phyloP scores from a whole-genome alignment of 345 rosid species.

The Gossypium herbaceum region DNA sequence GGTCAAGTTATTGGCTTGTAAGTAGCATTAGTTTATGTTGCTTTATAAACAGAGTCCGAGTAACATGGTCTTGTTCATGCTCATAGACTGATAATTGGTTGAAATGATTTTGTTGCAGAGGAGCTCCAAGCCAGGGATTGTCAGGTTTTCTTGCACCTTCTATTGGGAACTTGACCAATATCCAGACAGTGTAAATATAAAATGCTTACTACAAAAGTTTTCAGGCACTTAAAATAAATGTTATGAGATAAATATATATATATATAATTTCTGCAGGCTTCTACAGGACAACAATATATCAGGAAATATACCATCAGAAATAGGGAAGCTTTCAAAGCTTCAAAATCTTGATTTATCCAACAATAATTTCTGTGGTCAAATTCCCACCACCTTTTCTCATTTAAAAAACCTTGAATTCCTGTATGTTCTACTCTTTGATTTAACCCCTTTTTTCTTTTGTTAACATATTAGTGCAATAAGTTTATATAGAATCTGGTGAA shows the following conservation, averaged over 20 bases:
- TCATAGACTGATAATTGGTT: background rate
- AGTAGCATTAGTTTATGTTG: background rate
- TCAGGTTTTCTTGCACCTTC: constrained; percentile 66
- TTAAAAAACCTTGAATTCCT: constrained; percentile 57
- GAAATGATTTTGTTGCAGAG: constrained; percentile 40
- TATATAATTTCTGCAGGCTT: constrained; percentile 18
- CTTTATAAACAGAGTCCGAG: background rate
- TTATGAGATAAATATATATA: background rate
- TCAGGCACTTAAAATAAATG: background rate
- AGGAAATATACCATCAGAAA: constrained; percentile 56
- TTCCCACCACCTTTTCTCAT: constrained; percentile 53
- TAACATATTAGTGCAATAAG: background rate
- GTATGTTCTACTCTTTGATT: constrained; percentile 25
- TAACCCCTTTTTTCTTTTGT: background rate
- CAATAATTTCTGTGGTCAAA: constrained; percentile 54
- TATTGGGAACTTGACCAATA: constrained; percentile 70
- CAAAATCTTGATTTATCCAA: constrained; percentile 75
- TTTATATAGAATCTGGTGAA: constrained; percentile 1
- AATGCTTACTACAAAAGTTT: background rate
- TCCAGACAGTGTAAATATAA: constrained; percentile 65
- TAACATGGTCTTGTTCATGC: background rate
- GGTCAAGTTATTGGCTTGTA: background rate
- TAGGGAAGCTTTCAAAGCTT: constrained; percentile 72
- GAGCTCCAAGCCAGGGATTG: constrained; percentile 71
- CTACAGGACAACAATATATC: background rate